Conservation (phyloP, 257 asterid genomes). For the Nicotiana sylvestris region DNA sequence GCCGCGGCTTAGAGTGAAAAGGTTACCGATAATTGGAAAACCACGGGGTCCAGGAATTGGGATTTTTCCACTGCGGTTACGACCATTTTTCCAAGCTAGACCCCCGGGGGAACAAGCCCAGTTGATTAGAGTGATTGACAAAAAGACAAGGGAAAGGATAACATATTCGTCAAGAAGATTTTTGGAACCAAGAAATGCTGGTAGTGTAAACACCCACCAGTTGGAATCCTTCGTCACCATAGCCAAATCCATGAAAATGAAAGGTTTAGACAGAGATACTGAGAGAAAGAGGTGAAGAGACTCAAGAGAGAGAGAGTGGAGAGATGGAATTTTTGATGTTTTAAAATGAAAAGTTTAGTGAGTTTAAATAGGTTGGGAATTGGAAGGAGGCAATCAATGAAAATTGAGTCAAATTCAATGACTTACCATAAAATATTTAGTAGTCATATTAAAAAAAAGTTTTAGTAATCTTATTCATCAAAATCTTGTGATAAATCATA, state of each 20-base stretch:
- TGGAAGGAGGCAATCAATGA: background rate
- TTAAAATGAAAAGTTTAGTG: too few relatives aligned
- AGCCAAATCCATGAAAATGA: background rate
- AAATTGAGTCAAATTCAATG: background rate
- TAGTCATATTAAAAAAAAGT: background rate
- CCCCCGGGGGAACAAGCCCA: constrained; percentile 52
- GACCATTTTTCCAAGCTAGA: constrained; percentile 48
- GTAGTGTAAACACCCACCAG: constrained; percentile 41
- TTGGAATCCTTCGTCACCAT: constrained; percentile 19
- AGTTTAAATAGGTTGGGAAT: background rate
- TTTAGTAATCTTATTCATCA: too few relatives aligned
- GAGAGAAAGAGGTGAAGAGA: too few relatives aligned
- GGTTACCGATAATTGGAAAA: constrained; percentile 52
- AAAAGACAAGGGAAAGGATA: background rate
- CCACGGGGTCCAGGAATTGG: constrained; percentile 51
- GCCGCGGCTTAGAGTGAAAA: constrained; percentile 49
- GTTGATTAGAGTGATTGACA: constrained; percentile 24
- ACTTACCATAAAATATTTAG: background rate
- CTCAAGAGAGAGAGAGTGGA: too few relatives aligned
- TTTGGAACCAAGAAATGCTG: constrained; percentile 32
- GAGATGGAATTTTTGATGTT: too few relatives aligned
- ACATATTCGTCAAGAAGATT: constrained; percentile 9
- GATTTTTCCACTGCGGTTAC: constrained; percentile 23
- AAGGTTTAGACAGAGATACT: background rate
- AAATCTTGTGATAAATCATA: too few relatives aligned